Evolutionary conservation across 2,329 filamentous ascomycete genomes (phyloP).

Genomic region (Aspergillus calidoustus): DNA sequence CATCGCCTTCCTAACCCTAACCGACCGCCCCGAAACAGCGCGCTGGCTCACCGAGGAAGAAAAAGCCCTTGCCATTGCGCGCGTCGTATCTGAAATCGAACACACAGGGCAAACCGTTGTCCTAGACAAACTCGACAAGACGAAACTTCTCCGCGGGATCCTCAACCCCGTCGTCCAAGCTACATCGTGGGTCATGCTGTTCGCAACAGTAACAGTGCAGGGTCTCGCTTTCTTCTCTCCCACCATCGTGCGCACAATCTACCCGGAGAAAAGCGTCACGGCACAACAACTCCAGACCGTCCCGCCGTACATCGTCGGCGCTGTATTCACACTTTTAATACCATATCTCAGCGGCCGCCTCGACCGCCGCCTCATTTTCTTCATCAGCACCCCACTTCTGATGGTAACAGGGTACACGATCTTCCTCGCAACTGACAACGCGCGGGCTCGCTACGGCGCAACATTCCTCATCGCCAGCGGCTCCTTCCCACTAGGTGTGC

Average conservation of each 20-base stretch:
- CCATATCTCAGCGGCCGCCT: slow-evolving; percentile 65
- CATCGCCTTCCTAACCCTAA: slow-evolving; percentile 66
- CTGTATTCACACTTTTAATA: slow-evolving; percentile 66
- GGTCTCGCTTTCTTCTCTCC: slow-evolving; percentile 72
- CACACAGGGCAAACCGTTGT: slow-evolving; percentile 65
- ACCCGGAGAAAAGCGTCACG: slow-evolving; percentile 61
- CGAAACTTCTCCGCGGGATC: slow-evolving; percentile 66
- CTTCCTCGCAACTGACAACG: slow-evolving; percentile 63
- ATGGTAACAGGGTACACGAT: slow-evolving; percentile 73
- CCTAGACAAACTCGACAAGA: slow-evolving; percentile 64
- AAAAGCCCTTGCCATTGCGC: slow-evolving; percentile 67
- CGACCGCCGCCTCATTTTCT: slow-evolving; percentile 64
- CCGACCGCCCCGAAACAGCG: slow-evolving; percentile 70
- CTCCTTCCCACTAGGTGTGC: slow-evolving; percentile 65
- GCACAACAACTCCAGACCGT: slow-evolving; percentile 72
- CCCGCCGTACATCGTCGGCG: slow-evolving; percentile 71
- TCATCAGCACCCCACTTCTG: slow-evolving; percentile 63
- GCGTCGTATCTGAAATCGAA: slow-evolving; percentile 66
- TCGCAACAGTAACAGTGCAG: slow-evolving; percentile 73
- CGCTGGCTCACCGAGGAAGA: slow-evolving; percentile 69
- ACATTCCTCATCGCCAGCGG: slow-evolving; percentile 70
- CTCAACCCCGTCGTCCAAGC: slow-evolving; percentile 65
- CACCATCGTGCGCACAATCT: slow-evolving; percentile 72
- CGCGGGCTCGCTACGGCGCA: slow-evolving; percentile 66
- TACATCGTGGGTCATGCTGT: slow-evolving; percentile 63